These are phyloP conservation scores for Beauveria rudraprayagi DNA, from an alignment of 2,329 filamentous ascomycete species.

Conservation along the genomic window DNA sequence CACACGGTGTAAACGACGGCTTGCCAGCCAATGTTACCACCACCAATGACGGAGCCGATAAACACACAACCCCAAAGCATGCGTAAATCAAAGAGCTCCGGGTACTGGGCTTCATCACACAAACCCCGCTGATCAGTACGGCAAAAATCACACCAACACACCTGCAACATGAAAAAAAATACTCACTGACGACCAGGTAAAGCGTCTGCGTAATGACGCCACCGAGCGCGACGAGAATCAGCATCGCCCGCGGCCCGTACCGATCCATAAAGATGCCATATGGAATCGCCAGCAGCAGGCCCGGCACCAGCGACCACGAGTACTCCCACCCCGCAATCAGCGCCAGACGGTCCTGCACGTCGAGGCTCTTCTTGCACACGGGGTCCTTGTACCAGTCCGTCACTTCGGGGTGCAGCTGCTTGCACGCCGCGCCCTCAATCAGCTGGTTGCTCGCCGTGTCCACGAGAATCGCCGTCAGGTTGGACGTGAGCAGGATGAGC, in stretches of 20 bases:
- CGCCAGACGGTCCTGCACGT: constrained; percentile 4
- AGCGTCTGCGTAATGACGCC: neutral
- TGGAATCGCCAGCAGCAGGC: neutral
- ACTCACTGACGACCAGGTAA: neutral
- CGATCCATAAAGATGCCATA: constrained; percentile 5
- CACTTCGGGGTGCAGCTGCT: neutral
- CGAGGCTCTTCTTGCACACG: constrained; percentile 3
- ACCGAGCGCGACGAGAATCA: neutral
- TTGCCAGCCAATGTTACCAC: neutral
- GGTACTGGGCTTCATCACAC: neutral
- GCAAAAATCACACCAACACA: too few species aligned
- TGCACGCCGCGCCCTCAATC: constrained; percentile 7
- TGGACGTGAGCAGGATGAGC: neutral
- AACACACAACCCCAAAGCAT: neutral
- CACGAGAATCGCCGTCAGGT: neutral
- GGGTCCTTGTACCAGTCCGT: neutral
- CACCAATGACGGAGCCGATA: constrained; percentile 1
- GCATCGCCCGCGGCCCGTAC: neutral
- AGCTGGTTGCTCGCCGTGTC: constrained; percentile 1
- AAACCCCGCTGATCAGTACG: neutral
- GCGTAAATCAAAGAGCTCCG: neutral
- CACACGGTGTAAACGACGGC: neutral
- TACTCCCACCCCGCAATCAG: constrained; percentile 3
- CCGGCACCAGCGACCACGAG: neutral
- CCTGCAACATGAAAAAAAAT: too few species aligned